These are phyloP conservation scores for Podosphaera xanthii DNA, from an alignment of 2,329 filamentous ascomycete genomes.

Conservation along the genomic window DNA sequence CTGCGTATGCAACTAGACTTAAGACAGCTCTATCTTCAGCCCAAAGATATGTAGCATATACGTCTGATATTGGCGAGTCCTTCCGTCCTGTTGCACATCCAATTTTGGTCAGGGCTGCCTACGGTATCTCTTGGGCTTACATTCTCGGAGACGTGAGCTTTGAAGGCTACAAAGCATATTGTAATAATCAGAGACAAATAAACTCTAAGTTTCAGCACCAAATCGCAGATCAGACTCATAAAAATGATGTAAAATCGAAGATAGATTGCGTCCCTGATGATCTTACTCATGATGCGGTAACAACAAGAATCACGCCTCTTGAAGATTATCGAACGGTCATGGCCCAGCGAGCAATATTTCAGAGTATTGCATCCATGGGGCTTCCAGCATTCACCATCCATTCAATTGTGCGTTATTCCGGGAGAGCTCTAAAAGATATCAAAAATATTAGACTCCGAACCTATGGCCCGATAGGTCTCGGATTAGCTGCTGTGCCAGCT, in stretches of 20 bases:
- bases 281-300: constrained; percentile 7
- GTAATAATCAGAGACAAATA: constrained; percentile 55
- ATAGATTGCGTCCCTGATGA: constrained; percentile 4
- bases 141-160: constrained; percentile 73
- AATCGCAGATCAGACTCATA: constrained; percentile 12
- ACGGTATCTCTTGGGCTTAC: constrained; percentile 83
- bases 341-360: constrained; percentile 76
- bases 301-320: constrained; percentile 39
- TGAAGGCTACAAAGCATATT: constrained; percentile 89
- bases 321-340: constrained; percentile 85
- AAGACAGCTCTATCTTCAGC: constrained; percentile 74
- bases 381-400: constrained; percentile 13
- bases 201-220: constrained; percentile 36
- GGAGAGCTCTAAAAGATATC: constrained; percentile 57
- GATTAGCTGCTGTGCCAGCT: constrained; percentile 56
- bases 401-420: constrained; percentile 73
- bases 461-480: constrained; percentile 76
- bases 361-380: constrained; percentile 73
- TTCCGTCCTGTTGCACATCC: constrained; percentile 87
- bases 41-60: constrained; percentile 93
- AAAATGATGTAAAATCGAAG: constrained; percentile 14
- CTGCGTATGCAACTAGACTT: constrained; percentile 68
- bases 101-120: constrained; percentile 56
- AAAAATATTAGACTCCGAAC: constrained; percentile 59
- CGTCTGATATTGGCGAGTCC: constrained; percentile 85